phyloP scores from a whole-genome alignment of 2,329 filamentous ascomycete species.

The Chrysoporthe cubensis region DNA sequence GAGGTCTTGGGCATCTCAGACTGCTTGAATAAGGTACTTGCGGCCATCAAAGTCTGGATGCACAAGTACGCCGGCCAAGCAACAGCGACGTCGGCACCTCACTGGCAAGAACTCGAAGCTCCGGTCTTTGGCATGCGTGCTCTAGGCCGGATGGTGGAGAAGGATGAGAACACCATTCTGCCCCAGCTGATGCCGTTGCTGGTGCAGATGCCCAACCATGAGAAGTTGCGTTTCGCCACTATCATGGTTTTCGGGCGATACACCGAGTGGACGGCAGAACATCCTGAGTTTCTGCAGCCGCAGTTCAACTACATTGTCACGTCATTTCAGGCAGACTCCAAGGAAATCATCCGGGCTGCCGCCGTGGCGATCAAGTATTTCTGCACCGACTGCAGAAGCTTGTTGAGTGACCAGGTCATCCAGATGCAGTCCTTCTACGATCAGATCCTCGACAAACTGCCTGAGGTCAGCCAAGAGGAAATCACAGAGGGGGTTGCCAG shows the following conservation, averaged over 20 bases:
- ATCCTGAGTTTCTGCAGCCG: constrained; percentile 87
- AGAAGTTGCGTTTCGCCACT: constrained; percentile 97
- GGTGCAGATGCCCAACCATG: constrained; percentile 91
- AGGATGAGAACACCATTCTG: constrained; percentile 83
- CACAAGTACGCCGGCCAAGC: constrained; percentile 78
- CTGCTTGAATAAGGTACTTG: constrained; percentile 86
- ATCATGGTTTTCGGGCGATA: constrained; percentile 98
- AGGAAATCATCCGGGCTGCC: constrained; percentile 88
- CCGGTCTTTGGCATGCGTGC: constrained; percentile 94
- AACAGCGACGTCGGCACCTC: constrained; percentile 74
- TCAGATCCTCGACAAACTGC: constrained; percentile 83
- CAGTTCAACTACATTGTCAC: constrained; percentile 96
- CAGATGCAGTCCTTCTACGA: constrained; percentile 94
- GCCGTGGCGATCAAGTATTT: constrained; percentile 97
- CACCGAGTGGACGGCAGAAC: constrained; percentile 95
- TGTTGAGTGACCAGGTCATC: constrained; percentile 80
- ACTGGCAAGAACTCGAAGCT: constrained; percentile 96
- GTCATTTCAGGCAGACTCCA: constrained; percentile 85
- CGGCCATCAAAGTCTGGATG: constrained; percentile 87
- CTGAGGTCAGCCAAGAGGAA: constrained; percentile 87
- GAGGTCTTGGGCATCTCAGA: constrained; percentile 94
- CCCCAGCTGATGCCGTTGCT: constrained; percentile 91
- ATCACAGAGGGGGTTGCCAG: constrained; percentile 94
- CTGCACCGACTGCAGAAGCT: constrained; percentile 89
- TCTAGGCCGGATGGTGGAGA: constrained; percentile 94